phyloP scores from a whole-genome alignment of 1,284 basidiomycete genomes.

The Retiboletus flavoniger region DNA sequence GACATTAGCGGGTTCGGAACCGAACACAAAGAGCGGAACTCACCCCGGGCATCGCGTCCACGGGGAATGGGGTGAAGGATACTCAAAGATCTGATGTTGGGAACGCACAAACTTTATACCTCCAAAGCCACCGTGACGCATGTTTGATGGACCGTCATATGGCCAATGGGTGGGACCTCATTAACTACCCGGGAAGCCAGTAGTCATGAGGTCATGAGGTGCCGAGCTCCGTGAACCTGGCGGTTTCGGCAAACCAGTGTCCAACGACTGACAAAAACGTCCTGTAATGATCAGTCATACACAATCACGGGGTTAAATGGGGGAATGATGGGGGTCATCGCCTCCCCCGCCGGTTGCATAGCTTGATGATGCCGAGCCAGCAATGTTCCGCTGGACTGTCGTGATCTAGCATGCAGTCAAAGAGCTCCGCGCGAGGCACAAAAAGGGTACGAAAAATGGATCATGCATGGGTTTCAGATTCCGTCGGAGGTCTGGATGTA shows the following conservation, averaged over 20 bases:
- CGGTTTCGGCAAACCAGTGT: too few species aligned
- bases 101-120: conserved; percentile 13
- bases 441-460: background rate
- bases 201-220: conserved; percentile 1
- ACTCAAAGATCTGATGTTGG: background rate
- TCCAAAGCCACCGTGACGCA: background rate
- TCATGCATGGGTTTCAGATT: conserved; percentile 1
- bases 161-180: conserved; percentile 1
- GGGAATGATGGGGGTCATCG: background rate
- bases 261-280: background rate
- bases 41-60: conserved; percentile 25
- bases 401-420: background rate
- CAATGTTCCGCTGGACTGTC: background rate
- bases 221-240: background rate
- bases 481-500: background rate
- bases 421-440: background rate
- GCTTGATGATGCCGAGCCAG: background rate
- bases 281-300: background rate
- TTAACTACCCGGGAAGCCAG: background rate
- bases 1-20: conserved; percentile 6
- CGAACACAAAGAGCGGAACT: conserved; percentile 4
- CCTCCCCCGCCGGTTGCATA: background rate
- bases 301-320: background rate
- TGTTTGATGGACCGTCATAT: conserved; percentile 10
- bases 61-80: background rate